phyloP scores from a whole-genome alignment of 805 yeast species.

The Teunomyces tritomae region DNA sequence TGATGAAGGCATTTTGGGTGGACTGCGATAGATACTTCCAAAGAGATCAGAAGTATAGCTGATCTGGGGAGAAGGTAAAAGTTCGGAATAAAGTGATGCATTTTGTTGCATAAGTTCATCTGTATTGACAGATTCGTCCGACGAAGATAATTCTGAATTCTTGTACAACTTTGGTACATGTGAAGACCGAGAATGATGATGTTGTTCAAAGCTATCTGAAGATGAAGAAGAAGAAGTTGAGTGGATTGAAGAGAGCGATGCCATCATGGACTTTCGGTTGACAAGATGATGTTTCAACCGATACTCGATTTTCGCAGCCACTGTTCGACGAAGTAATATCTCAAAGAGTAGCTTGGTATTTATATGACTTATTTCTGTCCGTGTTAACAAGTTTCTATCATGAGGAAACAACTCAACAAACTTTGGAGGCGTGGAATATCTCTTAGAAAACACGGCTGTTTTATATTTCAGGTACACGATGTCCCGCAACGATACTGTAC shows the following conservation, averaged over 20 bases:
- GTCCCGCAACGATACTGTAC: conserved; percentile 14
- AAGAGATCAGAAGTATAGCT: conserved; percentile 29
- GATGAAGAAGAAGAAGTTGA: conserved; percentile 39
- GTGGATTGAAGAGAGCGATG: conserved; percentile 27
- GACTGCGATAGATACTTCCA: conserved; percentile 14
- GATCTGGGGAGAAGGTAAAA: conserved; percentile 41
- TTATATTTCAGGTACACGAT: conserved; percentile 29
- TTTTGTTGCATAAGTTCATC: conserved; percentile 30
- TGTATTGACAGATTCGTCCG: conserved; percentile 20
- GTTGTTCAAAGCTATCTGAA: conserved; percentile 26
- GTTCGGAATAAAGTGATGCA: conserved; percentile 29
- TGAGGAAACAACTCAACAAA: conserved; percentile 29
- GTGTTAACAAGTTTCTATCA: conserved; percentile 18
- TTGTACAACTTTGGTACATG: background rate
- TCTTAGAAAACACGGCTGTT: conserved; percentile 21
- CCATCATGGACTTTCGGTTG: conserved; percentile 28
- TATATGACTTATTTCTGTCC: conserved; percentile 25
- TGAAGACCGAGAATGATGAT: background rate
- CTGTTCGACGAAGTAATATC: conserved; percentile 36
- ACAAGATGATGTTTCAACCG: conserved; percentile 23
- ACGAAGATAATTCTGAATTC: background rate
- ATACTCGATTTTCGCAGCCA: conserved; percentile 41
- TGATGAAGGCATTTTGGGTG: background rate
- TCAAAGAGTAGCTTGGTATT: conserved; percentile 35
- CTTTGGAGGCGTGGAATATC: conserved; percentile 20